These are phyloP conservation scores for Arthrobotrys musiformis DNA, from an alignment of 2,329 filamentous ascomycete species.

Conservation along the genomic window DNA sequence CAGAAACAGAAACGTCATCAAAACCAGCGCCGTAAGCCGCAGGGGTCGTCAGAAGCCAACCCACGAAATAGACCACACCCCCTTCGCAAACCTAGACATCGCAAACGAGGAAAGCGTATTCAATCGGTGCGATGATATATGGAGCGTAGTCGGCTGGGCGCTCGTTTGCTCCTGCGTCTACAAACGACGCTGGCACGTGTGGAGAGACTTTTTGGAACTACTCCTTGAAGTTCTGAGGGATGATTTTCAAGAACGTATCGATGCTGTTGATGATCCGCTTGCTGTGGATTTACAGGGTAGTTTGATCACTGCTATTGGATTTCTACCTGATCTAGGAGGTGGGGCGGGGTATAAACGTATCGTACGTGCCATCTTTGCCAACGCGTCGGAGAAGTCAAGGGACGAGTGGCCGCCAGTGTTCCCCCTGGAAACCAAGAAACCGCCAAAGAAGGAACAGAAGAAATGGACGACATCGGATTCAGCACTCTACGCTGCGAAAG, in stretches of 20 bases:
- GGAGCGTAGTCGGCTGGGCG: slow-evolving; percentile 45
- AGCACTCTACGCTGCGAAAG: neutral
- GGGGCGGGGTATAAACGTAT: slow-evolving; percentile 49
- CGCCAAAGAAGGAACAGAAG: slow-evolving; percentile 27
- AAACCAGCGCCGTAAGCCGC: slow-evolving; percentile 15
- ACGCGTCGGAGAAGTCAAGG: slow-evolving; percentile 38
- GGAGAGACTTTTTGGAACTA: slow-evolving; percentile 36
- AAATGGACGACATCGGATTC: slow-evolving; percentile 23
- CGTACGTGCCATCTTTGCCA: slow-evolving; percentile 48
- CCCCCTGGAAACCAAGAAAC: slow-evolving; percentile 43
- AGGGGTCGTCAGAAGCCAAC: slow-evolving; percentile 8
- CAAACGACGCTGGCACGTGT: slow-evolving; percentile 41
- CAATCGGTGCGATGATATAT: slow-evolving; percentile 42
- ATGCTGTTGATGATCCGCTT: neutral
- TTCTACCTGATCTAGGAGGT: slow-evolving; percentile 31
- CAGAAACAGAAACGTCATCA: slow-evolving; percentile 38
- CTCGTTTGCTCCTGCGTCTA: slow-evolving; percentile 45
- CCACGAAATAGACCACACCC: slow-evolving; percentile 22
- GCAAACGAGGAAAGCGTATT: slow-evolving; percentile 47
- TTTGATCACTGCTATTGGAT: slow-evolving; percentile 28
- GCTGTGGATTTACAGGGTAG: slow-evolving; percentile 44
- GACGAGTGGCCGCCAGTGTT: slow-evolving; percentile 43
- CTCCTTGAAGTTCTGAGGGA: slow-evolving; percentile 35
- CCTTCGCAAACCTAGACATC: slow-evolving; percentile 37
- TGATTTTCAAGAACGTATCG: slow-evolving; percentile 41